phyloP scores from a whole-genome alignment of 371 early-diverging fungal genomes.

The Lichtheimia corymbifera region DNA sequence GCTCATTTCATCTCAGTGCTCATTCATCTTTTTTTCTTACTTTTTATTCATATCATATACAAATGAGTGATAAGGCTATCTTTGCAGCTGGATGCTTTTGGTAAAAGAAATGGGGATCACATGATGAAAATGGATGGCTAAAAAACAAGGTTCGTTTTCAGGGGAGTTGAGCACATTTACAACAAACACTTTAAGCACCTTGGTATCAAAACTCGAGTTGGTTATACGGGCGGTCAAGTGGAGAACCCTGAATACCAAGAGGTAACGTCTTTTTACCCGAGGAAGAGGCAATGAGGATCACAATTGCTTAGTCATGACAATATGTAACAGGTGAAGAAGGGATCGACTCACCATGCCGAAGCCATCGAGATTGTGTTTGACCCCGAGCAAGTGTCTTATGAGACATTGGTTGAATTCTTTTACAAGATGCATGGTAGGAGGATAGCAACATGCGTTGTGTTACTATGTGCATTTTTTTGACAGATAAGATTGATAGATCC shows the following conservation, averaged over 20 bases:
- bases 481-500: conserved; percentile 23
- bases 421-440: conserved; percentile 77
- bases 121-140: not conserved
- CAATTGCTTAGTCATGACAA: not conserved
- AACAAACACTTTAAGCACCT: conserved; percentile 60
- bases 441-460: not conserved
- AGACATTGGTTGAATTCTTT: conserved; percentile 77
- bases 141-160: conserved; percentile 17
- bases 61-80: conserved; percentile 17
- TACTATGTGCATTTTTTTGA: not conserved
- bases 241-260: conserved; percentile 61
- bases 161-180: conserved; percentile 89
- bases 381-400: conserved; percentile 67
- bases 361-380: conserved; percentile 79
- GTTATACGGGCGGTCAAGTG: conserved; percentile 80
- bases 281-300: not conserved
- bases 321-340: conserved; percentile 65
- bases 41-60: not conserved
- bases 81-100: conserved; percentile 34
- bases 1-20: not conserved
- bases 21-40: not conserved
- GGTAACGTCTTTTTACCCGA: conserved; percentile 34
- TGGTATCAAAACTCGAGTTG: conserved; percentile 69
- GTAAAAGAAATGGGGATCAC: conserved; percentile 8
- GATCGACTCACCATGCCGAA: conserved; percentile 83